These are phyloP conservation scores for Pseudogymnoascus sp. DNA, from an alignment of 2,329 filamentous ascomycete genomes.

Conservation along the genomic window DNA sequence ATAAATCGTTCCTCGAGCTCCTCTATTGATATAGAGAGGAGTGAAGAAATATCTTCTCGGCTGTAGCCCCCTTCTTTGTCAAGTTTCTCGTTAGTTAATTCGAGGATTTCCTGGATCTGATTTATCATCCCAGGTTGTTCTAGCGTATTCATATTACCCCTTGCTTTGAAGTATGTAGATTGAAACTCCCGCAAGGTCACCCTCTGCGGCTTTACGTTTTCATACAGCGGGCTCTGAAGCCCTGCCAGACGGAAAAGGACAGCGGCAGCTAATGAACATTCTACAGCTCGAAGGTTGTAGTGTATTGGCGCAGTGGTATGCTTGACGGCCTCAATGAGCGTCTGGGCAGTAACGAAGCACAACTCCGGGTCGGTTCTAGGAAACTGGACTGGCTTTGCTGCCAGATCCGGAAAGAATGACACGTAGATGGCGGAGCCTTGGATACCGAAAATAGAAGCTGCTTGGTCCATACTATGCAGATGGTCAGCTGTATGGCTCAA, in stretches of 20 bases:
- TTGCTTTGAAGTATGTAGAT: slow-evolving; percentile 57
- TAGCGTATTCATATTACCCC: slow-evolving; percentile 24
- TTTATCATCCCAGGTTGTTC: slow-evolving; percentile 38
- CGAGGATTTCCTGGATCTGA: slow-evolving; percentile 67
- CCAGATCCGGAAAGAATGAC: slow-evolving; percentile 72
- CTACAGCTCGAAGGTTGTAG: slow-evolving; percentile 95
- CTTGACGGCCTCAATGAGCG: slow-evolving; percentile 92
- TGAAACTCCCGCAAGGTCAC: slow-evolving; percentile 83
- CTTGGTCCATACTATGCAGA: slow-evolving; percentile 87
- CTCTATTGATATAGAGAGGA: slow-evolving; percentile 58
- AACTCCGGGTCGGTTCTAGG: slow-evolving; percentile 74
- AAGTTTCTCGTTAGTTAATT: slow-evolving; percentile 62
- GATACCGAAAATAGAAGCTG: slow-evolving; percentile 87
- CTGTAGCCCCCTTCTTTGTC: slow-evolving; percentile 78
- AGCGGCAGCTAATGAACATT: slow-evolving; percentile 80
- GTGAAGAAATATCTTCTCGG: slow-evolving; percentile 68
- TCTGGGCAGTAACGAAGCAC: slow-evolving; percentile 88
- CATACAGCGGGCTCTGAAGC: slow-evolving; percentile 52
- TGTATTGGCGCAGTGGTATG: slow-evolving; percentile 86
- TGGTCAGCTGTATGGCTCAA: too few species aligned
- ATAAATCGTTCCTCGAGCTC: slow-evolving; percentile 74
- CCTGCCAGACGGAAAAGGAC: slow-evolving; percentile 52
- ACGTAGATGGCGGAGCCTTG: slow-evolving; percentile 83
- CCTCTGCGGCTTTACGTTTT: slow-evolving; percentile 74
- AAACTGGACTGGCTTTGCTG: slow-evolving; percentile 70